Conservation (phyloP, 345 rosid species). For the Lepidium africanum region DNA sequence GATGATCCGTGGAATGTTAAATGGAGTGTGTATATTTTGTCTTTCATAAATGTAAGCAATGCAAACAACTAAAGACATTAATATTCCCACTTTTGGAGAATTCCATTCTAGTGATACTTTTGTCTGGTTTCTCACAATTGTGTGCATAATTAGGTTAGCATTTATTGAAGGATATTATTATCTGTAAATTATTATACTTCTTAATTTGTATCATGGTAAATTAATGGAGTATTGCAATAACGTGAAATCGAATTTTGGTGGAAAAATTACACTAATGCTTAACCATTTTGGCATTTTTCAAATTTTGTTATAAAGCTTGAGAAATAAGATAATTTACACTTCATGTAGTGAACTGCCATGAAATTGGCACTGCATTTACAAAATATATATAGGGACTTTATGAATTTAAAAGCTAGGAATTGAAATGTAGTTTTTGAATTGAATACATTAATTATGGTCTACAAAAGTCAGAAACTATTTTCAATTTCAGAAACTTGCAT, state of each 20-base stretch:
- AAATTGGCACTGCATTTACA: neutral
- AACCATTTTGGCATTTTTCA: no score
- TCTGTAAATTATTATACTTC: neutral
- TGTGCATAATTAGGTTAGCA: slow-evolving; percentile 12
- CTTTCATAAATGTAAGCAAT: neutral
- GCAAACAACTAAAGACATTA: slow-evolving; percentile 13
- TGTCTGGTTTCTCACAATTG: slow-evolving; percentile 6
- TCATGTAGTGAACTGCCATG: neutral
- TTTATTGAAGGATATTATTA: slow-evolving; percentile 4
- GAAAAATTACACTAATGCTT: no score
- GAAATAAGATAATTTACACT: neutral
- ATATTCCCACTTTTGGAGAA: slow-evolving; percentile 15
- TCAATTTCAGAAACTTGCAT: neutral
- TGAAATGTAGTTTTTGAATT: slow-evolving; percentile 1
- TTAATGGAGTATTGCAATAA: neutral
- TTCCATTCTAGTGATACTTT: neutral
- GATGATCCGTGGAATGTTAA: neutral
- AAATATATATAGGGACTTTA: no score
- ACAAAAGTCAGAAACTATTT: neutral
- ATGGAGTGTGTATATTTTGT: neutral
- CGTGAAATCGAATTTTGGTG: no score
- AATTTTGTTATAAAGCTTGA: neutral
- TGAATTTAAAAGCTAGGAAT: neutral
- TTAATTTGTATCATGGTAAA: neutral
- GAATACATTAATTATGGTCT: slow-evolving; percentile 3